Evolutionary conservation across 306 rosid genomes (phyloP), one percentile per base, ranked within the genome.

Genomic region (Alnus rubra): DNA sequence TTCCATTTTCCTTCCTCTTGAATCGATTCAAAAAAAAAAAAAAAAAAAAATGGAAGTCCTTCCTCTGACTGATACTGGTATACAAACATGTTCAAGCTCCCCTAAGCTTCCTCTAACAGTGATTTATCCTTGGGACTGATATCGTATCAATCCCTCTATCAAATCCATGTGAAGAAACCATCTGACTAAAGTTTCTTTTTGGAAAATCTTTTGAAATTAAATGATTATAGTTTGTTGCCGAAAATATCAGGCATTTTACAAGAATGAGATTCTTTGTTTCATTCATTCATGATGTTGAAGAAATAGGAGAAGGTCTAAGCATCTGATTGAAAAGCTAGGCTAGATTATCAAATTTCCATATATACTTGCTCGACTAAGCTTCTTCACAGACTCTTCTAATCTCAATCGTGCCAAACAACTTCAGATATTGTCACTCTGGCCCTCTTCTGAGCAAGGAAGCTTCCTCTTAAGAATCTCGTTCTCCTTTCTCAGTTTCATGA

Each of bases 401-500:
- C 39, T 71, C 80, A 67, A 81, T 83, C 78, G 65, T 78, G 65
- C 44, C 45, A 74, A 31, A 14, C 71, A 39, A 6, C 47, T 28
- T 16, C 18, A 64, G 68, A 42, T 37, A 48, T 37, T 39, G 28
- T 69, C 49, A 64, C 35, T 51, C 42, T 80, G 71, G 47, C 78
- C 82, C 74, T 82, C 83, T 49, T 75, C 83, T 4, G 79, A 58
- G 9, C 73, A 64, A 76, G 86, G 71, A 39, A 84, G 80, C 82
- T 84, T 89, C 83, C 92, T 89, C 79, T 87, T 92, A 2, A 92
- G 84, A 59, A 88, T 88, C 84, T 89, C 94, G 18, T 86, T 88
- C 77, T 92, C 97, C 87, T 80, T 92, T 77, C 95, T 83, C 55
- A 85, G 82, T 78, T 86, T 86, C 91, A 87, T 88, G 53, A 90